Evolutionary conservation across 208 protist genomes (phyloP), one percentile per base, ranked within the genome.

Genomic region (Acanthamoeba healyi): DNA sequence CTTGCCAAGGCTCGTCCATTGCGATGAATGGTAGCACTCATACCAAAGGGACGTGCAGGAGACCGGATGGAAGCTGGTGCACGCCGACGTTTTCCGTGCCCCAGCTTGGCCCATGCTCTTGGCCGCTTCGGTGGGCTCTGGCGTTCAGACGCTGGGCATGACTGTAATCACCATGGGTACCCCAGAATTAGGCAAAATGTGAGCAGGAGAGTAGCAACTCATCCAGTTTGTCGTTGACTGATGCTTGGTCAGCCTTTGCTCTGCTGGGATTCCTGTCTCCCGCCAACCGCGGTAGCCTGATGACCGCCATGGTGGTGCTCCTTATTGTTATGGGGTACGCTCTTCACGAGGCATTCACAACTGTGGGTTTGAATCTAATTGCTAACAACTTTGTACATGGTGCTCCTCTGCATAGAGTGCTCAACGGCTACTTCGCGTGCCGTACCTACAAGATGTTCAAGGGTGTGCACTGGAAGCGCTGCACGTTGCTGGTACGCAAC

Each of bases 251-350:
- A 99, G 46, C 98, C 5, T 98, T 99, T 90, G 98, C 98, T 17
- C 77, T 99, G 29, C 94, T 99, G 26, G 99, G 99, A 58, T 98
- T 99, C 95, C 96, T 99, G 46, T 99, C 98, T 4, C 98, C 99
- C 24, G 98, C 98, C 24, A 98, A 98, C 38, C 97, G 98, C 94
- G 99, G 99, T 49, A 96, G 98, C 72, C 96, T 99, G 26, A 93
- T 98, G 42, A 98, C 96, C 12, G 96, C 97, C 22, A 96, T 99
- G 32, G 94, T 97, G 67, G 91, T 96, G 10, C 87, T 98, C n/a
- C 98, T 98, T 77, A 95, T 98, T 9, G 84, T 97, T 3, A 95
- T 98, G 94, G 98, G 97, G 58, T 95, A 87, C 12, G 94, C 14
- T 10, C 74, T 42, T 19, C 38, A 46, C 36, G 42, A 22, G 49